These are phyloP conservation scores for Myotisia sp. DNA, from an alignment of 2,329 filamentous ascomycete species.

Conservation along the genomic window DNA sequence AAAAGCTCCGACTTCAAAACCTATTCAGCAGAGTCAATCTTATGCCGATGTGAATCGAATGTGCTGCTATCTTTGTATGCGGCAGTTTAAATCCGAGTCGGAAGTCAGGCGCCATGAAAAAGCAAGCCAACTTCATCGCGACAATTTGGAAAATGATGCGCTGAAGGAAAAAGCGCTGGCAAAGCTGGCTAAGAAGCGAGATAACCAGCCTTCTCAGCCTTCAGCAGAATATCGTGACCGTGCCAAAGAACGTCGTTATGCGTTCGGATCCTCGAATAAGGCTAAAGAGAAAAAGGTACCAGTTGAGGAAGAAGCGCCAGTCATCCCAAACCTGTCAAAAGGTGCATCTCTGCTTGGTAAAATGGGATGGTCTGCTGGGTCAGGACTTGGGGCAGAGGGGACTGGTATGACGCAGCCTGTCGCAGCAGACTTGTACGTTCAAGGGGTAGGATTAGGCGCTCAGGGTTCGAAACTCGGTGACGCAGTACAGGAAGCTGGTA, in stretches of 20 bases:
- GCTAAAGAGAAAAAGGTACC: constrained; percentile 23
- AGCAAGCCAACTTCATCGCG: constrained; percentile 42
- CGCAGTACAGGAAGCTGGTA: constrained; percentile 33
- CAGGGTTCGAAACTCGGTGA: constrained; percentile 37
- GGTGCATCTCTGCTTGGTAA: constrained; percentile 38
- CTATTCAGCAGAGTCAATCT: constrained; percentile 32
- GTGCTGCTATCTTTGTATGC: constrained; percentile 49
- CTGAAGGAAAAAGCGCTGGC: constrained; percentile 28
- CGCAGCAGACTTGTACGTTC: constrained; percentile 35
- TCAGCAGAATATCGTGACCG: constrained; percentile 33
- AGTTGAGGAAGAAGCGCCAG: constrained; percentile 19
- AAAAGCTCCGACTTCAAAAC: constrained; percentile 14
- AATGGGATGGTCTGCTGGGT: constrained; percentile 37
- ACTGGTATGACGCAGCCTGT: constrained; percentile 36
- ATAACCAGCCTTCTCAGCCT: constrained; percentile 17
- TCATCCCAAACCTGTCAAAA: constrained; percentile 28
- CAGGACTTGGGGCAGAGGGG: constrained; percentile 35
- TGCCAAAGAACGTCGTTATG: constrained; percentile 32
- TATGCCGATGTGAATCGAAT: constrained; percentile 46
- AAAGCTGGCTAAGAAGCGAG: constrained; percentile 31
- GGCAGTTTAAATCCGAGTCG: constrained; percentile 41
- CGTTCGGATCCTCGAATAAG: constrained; percentile 25
- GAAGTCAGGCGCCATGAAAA: constrained; percentile 47
- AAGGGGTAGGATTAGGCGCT: constrained; percentile 37
- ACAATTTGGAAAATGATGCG: constrained; percentile 39